Conservation (phyloP, 2,329 filamentous ascomycete genomes). For the Penicillium decumbens region DNA sequence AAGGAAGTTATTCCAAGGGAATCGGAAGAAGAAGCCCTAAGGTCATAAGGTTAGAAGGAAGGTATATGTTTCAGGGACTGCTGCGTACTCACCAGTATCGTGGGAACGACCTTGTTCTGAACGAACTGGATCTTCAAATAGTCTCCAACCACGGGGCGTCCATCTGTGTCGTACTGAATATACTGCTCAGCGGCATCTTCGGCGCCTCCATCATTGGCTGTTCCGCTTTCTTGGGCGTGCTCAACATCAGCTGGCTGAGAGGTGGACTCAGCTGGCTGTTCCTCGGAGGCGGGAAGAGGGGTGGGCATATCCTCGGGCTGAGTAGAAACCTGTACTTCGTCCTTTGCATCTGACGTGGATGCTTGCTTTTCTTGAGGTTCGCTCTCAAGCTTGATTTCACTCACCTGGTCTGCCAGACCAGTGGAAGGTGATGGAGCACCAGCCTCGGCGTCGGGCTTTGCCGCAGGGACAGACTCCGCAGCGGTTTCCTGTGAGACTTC, state of each 20-base stretch:
- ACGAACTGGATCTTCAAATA: slow-evolving; percentile 95
- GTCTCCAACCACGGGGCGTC: slow-evolving; percentile 82
- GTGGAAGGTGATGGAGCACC: slow-evolving; percentile 47
- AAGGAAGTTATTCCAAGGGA: slow-evolving; percentile 99
- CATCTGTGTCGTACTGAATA: slow-evolving; percentile 57
- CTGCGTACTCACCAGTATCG: slow-evolving; percentile 69
- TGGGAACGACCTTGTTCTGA: slow-evolving; percentile 87
- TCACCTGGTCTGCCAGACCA: slow-evolving; percentile 53
- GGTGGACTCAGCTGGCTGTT: slow-evolving; percentile 20
- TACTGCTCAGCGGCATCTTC: slow-evolving; percentile 32
- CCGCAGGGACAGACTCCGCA: slow-evolving; percentile 10
- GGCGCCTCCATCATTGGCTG: slow-evolving; percentile 18
- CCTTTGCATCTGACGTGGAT: slow-evolving; percentile 5
- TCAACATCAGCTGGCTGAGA: slow-evolving; percentile 18
- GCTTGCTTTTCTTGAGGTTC: slow-evolving; percentile 10
- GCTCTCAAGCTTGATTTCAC: slow-evolving; percentile 54
- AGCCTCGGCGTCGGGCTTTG: not conserved
- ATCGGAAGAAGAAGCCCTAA: slow-evolving; percentile 94
- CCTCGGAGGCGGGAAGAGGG: slow-evolving; percentile 57
- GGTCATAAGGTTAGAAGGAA: slow-evolving; percentile 1
- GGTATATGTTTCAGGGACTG: not conserved
- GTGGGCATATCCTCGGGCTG: slow-evolving; percentile 65
- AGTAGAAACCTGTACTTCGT: slow-evolving; percentile 41
- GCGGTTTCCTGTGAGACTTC: slow-evolving; percentile 5
- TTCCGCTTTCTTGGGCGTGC: slow-evolving; percentile 17